A percentile compares a stretch with the other conserved stretches of the same genome.
These are phyloP conservation scores for Coemansia aciculifera DNA, from an alignment of 192 early-diverging fungal species.

Conservation along the genomic window DNA sequence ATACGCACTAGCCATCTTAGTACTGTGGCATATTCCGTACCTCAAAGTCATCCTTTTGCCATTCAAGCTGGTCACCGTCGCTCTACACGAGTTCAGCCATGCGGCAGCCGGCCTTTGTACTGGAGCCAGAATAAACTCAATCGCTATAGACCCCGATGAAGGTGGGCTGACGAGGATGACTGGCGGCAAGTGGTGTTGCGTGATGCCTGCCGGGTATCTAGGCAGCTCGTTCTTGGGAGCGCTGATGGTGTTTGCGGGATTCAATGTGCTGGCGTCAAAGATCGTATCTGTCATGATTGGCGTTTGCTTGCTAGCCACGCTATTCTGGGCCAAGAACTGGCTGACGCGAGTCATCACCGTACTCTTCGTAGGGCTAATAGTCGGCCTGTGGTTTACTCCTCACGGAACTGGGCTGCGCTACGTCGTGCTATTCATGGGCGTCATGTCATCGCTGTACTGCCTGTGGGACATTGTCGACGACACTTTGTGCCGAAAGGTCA, in stretches of 20 bases:
- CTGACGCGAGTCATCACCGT: conserved; percentile 78
- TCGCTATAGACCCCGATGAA: conserved; percentile 89
- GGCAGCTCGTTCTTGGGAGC: conserved; percentile 87
- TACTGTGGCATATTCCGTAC: conserved; percentile 87
- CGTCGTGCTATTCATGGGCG: conserved; percentile 91
- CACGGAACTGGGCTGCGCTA: conserved; percentile 76
- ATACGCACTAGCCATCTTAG: conserved; percentile 66
- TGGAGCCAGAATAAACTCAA: conserved; percentile 85
- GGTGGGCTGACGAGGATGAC: conserved; percentile 85
- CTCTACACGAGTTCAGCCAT: conserved; percentile 94
- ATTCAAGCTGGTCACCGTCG: conserved; percentile 93
- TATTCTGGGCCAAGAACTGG: conserved; percentile 91
- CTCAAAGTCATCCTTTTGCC: conserved; percentile 86
- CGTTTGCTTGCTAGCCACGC: conserved; percentile 74
- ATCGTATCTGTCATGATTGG: conserved; percentile 83
- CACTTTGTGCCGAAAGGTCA: conserved; percentile 84
- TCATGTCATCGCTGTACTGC: conserved; percentile 91
- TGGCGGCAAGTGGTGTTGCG: conserved; percentile 79
- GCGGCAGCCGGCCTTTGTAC: conserved; percentile 83
- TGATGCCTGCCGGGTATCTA: conserved; percentile 89
- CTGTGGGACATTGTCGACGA: conserved; percentile 97
- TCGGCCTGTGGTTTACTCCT: conserved; percentile 81
- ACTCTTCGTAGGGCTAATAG: conserved; percentile 79
- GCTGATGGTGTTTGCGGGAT: conserved; percentile 90
- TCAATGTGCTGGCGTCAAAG: conserved; percentile 85